Evolutionary conservation across 768 basidiomycete species (phyloP).

Genomic region (Candolleomyces aberdarensis): DNA sequence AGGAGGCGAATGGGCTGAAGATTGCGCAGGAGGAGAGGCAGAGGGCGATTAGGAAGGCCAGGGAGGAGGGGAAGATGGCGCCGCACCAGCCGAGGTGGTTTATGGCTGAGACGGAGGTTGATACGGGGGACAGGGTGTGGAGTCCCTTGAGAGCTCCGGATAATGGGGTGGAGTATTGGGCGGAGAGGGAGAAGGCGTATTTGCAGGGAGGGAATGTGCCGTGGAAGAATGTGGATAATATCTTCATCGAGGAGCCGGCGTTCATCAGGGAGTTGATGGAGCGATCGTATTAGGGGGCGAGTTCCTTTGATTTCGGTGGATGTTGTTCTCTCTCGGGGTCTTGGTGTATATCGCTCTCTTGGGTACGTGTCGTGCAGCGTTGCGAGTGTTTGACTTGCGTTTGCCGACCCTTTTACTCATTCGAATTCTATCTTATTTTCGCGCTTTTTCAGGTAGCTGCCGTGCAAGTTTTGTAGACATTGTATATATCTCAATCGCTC

Average conservation of each 20-base stretch:
- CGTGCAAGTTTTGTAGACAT: too few relatives aligned
- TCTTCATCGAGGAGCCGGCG: conserved; percentile 72
- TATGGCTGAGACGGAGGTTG: conserved; percentile 71
- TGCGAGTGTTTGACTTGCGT: too few relatives aligned
- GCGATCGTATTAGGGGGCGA: neutral
- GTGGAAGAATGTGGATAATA: conserved; percentile 64
- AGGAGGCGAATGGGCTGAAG: conserved; percentile 79
- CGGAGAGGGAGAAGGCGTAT: conserved; percentile 37
- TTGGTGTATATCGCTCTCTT: neutral
- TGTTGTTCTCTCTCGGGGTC: neutral
- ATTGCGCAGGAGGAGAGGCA: conserved; percentile 81
- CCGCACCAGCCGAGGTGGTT: conserved; percentile 89
- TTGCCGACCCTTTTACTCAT: too few relatives aligned
- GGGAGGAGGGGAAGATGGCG: conserved; percentile 73
- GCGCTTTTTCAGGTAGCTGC: too few relatives aligned
- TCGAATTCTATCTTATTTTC: too few relatives aligned
- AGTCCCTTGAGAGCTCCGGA: conserved; percentile 59
- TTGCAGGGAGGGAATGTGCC: conserved; percentile 28
- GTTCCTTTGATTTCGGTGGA: neutral
- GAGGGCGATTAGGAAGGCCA: conserved; percentile 60
- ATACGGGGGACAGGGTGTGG: conserved; percentile 92
- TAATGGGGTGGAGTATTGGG: conserved; percentile 17
- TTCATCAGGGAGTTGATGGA: conserved; percentile 19
- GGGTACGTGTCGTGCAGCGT: too few relatives aligned
- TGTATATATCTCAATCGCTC: too few relatives aligned